These are phyloP conservation scores for Kwoniella shivajii DNA, from an alignment of 1,284 basidiomycete genomes.

Conservation along the genomic window DNA sequence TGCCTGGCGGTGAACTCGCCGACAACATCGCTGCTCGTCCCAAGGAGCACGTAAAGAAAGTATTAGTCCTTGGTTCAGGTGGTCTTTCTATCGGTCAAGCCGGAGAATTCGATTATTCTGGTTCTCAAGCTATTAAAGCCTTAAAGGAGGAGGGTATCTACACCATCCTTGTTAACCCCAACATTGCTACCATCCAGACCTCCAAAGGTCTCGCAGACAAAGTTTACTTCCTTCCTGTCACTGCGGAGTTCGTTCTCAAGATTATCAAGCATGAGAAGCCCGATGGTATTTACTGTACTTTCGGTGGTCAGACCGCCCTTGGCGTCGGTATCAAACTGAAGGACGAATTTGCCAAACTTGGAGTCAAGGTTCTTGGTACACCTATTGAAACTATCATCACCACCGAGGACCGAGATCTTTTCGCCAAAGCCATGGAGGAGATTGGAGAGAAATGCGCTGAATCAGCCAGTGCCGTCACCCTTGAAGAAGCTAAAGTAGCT, in stretches of 20 bases:
- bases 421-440: slow-evolving; percentile 91
- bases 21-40: slow-evolving; percentile 74
- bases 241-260: slow-evolving; percentile 95
- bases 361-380: slow-evolving; percentile 92
- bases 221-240: slow-evolving; percentile 98
- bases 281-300: slow-evolving; percentile 98
- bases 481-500: slow-evolving; percentile 82
- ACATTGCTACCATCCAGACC: slow-evolving; percentile 99
- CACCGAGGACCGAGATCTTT: slow-evolving; percentile 95
- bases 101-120: slow-evolving; percentile 99
- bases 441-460: slow-evolving; percentile 93
- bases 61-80: slow-evolving; percentile 96
- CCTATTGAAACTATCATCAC: slow-evolving; percentile 97
- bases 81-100: slow-evolving; percentile 98
- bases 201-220: slow-evolving; percentile 97
- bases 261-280: slow-evolving; percentile 98
- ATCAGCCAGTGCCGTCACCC: slow-evolving; percentile 74
- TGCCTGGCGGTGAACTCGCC: slow-evolving; percentile 83
- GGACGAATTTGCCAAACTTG: slow-evolving; percentile 84
- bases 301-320: slow-evolving; percentile 96
- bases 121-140: slow-evolving; percentile 98
- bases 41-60: slow-evolving; percentile 79
- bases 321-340: slow-evolving; percentile 97
- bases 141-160: slow-evolving; percentile 98
- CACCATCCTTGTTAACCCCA: slow-evolving; percentile 97